phyloP scores from a whole-genome alignment of 75 land plant genomes.

The Pinus albicaulis region DNA sequence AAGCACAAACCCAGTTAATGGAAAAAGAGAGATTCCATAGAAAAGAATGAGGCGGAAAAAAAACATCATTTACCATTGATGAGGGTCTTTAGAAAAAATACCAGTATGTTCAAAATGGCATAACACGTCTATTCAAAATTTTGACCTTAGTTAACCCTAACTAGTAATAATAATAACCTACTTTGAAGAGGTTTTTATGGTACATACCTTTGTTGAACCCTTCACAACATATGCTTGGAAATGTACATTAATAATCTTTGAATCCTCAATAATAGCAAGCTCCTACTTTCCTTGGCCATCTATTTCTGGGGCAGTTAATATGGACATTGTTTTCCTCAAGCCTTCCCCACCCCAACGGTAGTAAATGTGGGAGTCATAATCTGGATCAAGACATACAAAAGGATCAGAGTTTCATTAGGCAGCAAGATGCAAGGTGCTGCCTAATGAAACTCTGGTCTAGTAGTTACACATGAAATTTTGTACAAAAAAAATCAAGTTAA shows the following conservation, averaged over 20 bases:
- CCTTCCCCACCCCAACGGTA: conserved; percentile 82
- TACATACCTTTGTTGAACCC: conserved; percentile 44
- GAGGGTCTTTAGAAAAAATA: background rate
- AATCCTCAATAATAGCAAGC: conserved; percentile 43
- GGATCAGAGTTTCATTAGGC: too few species aligned
- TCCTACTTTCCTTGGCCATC: conserved; percentile 4
- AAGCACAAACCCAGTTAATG: conserved; percentile 6
- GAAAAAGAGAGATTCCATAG: background rate
- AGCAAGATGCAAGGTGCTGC: too few species aligned
- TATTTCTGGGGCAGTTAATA: conserved; percentile 44
- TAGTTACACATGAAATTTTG: background rate
- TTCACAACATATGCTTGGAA: conserved; percentile 57
- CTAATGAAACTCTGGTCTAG: too few species aligned
- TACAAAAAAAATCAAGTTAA: background rate
- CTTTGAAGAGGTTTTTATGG: background rate
- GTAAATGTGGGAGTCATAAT: conserved; percentile 70
- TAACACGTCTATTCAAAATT: too few species aligned
- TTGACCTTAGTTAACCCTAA: too few species aligned
- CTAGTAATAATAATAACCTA: background rate
- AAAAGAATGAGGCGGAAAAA: background rate
- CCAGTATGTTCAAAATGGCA: too few species aligned
- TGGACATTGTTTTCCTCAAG: conserved; percentile 53
- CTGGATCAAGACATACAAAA: conserved; percentile 51
- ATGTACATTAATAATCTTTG: conserved; percentile 38
- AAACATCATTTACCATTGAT: background rate